Evolutionary conservation across 495 filamentous ascomycete species (phyloP).

Genomic region (Trichoderma virens): DNA sequence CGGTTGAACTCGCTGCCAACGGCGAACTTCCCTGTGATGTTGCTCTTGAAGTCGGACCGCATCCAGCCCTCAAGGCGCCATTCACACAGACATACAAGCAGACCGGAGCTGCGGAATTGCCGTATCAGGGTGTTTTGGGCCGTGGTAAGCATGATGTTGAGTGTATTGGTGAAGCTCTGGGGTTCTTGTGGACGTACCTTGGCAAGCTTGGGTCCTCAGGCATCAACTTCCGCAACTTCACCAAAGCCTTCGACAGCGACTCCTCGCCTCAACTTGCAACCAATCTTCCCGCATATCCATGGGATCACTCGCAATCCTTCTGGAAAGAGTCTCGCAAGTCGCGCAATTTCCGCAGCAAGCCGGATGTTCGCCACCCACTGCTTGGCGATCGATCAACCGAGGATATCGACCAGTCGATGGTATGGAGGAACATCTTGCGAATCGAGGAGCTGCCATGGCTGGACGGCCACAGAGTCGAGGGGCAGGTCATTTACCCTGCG

Average conservation of each 20-base stretch:
- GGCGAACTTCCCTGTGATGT: slow-evolving; percentile 13
- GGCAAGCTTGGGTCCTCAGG: neutral
- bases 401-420: slow-evolving; percentile 23
- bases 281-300: slow-evolving; percentile 38
- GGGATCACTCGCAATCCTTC: slow-evolving; percentile 30
- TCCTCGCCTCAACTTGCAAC: slow-evolving; percentile 17
- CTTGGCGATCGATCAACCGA: slow-evolving; percentile 26
- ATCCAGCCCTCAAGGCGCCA: slow-evolving; percentile 44
- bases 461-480: slow-evolving; percentile 32
- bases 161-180: neutral
- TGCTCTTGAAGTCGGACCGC: slow-evolving; percentile 52
- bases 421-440: slow-evolving; percentile 37
- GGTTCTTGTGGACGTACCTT: slow-evolving; percentile 8
- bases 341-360: slow-evolving; percentile 16
- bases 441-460: slow-evolving; percentile 41
- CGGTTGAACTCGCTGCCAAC: slow-evolving; percentile 25
- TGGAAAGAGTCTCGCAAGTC: slow-evolving; percentile 36
- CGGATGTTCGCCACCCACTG: slow-evolving; percentile 33
- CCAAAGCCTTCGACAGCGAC: neutral
- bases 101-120: neutral
- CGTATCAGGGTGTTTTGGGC: neutral
- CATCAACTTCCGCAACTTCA: slow-evolving; percentile 5
- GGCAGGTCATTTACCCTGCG: slow-evolving; percentile 44
- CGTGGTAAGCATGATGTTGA: slow-evolving; percentile 7
- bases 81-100: neutral